Evolutionary conservation across 768 basidiomycete species (phyloP), one percentile per base, ranked within the genome.

Genomic region (Gautieria morchelliformis): DNA sequence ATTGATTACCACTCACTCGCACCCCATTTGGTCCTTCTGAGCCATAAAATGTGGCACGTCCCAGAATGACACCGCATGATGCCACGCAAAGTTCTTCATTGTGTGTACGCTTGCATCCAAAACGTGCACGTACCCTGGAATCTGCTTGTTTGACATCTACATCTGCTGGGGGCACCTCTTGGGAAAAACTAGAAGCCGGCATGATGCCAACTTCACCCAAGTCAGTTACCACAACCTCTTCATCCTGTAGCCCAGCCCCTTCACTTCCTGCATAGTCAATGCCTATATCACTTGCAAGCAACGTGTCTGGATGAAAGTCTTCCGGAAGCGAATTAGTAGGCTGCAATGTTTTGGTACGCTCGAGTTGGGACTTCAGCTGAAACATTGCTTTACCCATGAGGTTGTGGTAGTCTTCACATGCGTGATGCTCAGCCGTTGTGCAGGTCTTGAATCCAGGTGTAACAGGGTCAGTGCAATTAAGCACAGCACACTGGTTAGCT

Each of bases 11-110:
- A 56, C 62, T 6, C 39, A 65, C 62, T 0, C 19, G 41, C 24
- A 65, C 59, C 11, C 33, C 37, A 20, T 27, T 35, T n/a, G 60
- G 10, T 30, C 63, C 58, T 53, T 68, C 66, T 2, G 67, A 44
- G 0, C 65, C 65, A 60, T 59, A 67, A 33, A 68, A 65, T 1
- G 65, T 69, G 10, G 61, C 64, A 1, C 61, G 48, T 14, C 56
- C 66, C 30, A 63, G 49, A 32, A 63, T 62, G 19, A 62, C 57
- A 5, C 67, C 67, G 61, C 60, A 64, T 11, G 58, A 47, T 30
- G 65, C 35, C 35, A 71, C 69, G 14, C 64, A 45, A 4, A 68
- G 58, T 39, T 69, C 62, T 40, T 69, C 63, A 48, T 69, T 69
- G 52, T 69, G 66, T 5, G 66, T 45, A 49, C 64, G 60, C 64